A percentile compares a stretch with the other conserved stretches of the same genome.
Conservation (phyloP, 129 eudicot genomes). For the Lonicera japonica region DNA sequence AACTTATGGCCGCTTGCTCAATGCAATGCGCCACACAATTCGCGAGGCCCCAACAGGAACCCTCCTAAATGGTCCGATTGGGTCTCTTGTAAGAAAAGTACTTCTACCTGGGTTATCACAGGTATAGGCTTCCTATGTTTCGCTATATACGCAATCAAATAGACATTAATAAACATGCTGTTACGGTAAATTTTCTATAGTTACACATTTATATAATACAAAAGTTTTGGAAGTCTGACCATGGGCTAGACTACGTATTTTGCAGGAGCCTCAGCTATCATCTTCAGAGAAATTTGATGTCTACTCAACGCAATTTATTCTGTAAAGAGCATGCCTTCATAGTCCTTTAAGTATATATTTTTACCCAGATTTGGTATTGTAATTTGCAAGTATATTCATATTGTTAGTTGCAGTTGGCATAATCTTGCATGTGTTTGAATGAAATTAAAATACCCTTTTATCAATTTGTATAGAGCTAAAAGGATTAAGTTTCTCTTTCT, state of each 20-base stretch:
- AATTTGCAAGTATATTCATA: background rate
- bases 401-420: background rate
- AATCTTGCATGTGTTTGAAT: background rate
- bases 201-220: no score
- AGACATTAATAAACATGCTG: background rate
- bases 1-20: slow-evolving; percentile 42
- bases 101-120: slow-evolving; percentile 4
- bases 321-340: no score
- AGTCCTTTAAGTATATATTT: no score
- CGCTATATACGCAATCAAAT: background rate
- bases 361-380: background rate
- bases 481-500: background rate
- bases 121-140: slow-evolving; percentile 14
- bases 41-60: slow-evolving; percentile 14
- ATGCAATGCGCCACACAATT: slow-evolving; percentile 39
- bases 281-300: slow-evolving; percentile 35
- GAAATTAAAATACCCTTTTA: background rate
- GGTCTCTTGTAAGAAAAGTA: slow-evolving; percentile 12
- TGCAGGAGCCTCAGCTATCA: slow-evolving; percentile 41
- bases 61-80: slow-evolving; percentile 9
- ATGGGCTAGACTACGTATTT: background rate
- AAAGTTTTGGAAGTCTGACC: no score
- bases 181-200: no score
- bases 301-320: background rate
- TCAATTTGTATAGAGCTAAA: background rate